Base-by-base conservation (phyloP, 306 rosid genomes). In the Medicago arabica region DNA sequence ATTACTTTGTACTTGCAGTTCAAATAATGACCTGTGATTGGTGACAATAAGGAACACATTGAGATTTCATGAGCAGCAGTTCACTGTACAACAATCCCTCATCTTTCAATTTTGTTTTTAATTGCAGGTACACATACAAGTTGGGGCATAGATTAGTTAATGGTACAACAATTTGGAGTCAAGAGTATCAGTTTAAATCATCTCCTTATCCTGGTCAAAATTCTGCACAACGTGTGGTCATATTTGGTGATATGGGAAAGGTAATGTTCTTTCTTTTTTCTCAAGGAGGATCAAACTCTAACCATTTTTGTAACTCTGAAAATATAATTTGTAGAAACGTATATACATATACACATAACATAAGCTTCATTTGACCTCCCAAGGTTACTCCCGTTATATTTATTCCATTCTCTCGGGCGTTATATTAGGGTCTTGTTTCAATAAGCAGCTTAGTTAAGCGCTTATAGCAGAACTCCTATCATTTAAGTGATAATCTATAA, bases 201-300 rank as follows among this genome's bases (percentile, higher is more conserved):
- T 78, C 98, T 64, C 98, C 98, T 65, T 94, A 86, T 86, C 98
- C 96, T 16, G 96, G 98, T 66, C 97, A 94, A 88, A 90, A 90
- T 79, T 94, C 98, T 18, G 50, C 86, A 72, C 98, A 92, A 74
- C 89, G 90, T 8, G 89, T 94, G 43, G 85, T 94, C 82, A 84
- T 94, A 85, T 94, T 94, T 66, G 98, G 97, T 40, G 97, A 94
- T 84, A 87, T 94, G 97, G 98, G 97, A 83, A 94, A 94, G 97
- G 98, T 94, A 47, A 10, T 65, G 25, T 76, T 76, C 66, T 69
- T 78, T 73, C 68, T 69, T 53, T 77, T 25, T 46, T 59, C 23
- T 41, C 31, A n/a, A 18, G 72, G 59, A 51, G 23, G 28, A 67
- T 76, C 49, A 41, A 8, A 21, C 69, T 67, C 66, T 77, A 36